These are phyloP conservation scores for Desmodesmus armatus DNA, from an alignment of 139 green algal genomes.

Conservation along the genomic window DNA sequence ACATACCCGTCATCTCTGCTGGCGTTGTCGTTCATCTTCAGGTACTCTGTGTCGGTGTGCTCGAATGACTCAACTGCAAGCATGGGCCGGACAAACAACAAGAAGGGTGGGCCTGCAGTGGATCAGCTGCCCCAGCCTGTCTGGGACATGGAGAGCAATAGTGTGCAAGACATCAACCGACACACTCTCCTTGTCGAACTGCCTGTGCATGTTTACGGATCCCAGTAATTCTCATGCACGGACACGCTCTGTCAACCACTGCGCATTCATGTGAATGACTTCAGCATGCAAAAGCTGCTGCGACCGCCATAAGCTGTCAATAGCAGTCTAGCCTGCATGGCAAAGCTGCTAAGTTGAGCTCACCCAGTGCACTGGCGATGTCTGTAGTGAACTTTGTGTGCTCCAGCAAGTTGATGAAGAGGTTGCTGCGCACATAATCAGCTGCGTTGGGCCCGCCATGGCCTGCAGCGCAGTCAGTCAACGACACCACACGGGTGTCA, in stretches of 20 bases:
- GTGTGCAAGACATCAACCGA: no score
- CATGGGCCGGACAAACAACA: no score
- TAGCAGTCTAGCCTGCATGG: background rate
- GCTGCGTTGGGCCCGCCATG: constrained; percentile 91
- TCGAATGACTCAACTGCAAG: constrained; percentile 80
- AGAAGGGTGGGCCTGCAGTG: no score
- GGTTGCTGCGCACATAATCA: constrained; percentile 84
- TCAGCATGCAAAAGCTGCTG: background rate
- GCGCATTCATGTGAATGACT: background rate
- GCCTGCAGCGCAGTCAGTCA: constrained; percentile 73
- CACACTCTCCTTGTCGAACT: no score
- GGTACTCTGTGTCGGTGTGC: constrained; percentile 85
- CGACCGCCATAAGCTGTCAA: background rate
- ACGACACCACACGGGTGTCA: no score
- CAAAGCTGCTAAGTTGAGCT: background rate
- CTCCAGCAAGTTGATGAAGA: constrained; percentile 88
- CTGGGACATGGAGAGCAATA: no score
- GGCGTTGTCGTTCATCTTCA: constrained; percentile 67
- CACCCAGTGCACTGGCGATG: constrained; percentile 55
- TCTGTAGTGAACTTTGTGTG: constrained; percentile 76
- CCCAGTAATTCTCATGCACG: no score
- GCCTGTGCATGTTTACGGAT: no score
- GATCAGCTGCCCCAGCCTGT: no score
- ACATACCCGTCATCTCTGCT: constrained; percentile 82
- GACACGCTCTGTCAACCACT: no score